phyloP scores from a whole-genome alignment of 2,329 filamentous ascomycete species.

The Exophiala sp. region DNA sequence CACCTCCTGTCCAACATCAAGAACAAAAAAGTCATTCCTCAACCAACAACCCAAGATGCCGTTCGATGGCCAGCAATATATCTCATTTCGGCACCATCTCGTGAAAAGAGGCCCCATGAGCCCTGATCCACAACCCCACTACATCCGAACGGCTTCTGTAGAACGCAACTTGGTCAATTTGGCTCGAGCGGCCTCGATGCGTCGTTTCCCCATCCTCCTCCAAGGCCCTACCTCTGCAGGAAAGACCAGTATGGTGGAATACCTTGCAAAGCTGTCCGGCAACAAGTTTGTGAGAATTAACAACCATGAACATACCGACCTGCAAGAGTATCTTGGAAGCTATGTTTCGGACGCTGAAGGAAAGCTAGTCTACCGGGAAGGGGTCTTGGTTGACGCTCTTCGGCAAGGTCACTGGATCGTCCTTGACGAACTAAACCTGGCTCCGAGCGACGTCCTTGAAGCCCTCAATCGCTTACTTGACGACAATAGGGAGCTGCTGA shows the following conservation, averaged over 20 bases:
- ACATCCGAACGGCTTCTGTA: constrained; percentile 94
- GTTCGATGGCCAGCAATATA: constrained; percentile 67
- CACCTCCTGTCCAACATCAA: constrained; percentile 67
- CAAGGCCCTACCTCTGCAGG: constrained; percentile 95
- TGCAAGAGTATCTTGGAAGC: constrained; percentile 94
- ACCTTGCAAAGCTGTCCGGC: constrained; percentile 90
- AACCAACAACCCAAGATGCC: constrained; percentile 73
- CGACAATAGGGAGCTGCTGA: constrained; percentile 90
- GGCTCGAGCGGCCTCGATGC: constrained; percentile 84
- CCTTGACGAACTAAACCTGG: constrained; percentile 92
- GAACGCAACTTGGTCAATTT: constrained; percentile 91
- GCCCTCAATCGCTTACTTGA: constrained; percentile 91
- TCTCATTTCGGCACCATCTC: constrained; percentile 88
- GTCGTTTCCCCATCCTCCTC: constrained; percentile 86
- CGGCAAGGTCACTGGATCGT: constrained; percentile 96
- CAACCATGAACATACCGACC: constrained; percentile 96
- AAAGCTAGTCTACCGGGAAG: constrained; percentile 84
- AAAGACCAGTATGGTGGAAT: constrained; percentile 99
- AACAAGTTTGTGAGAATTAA: constrained; percentile 98
- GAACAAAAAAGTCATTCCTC: constrained; percentile 65
- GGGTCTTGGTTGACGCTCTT: constrained; percentile 84
- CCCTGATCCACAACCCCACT: constrained; percentile 70
- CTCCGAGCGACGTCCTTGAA: constrained; percentile 93
- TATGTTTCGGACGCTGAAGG: constrained; percentile 85
- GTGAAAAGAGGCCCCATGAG: constrained; percentile 66